Evolutionary conservation across 768 basidiomycete genomes (phyloP), one percentile per base, ranked within the genome.

Genomic region (Pleurotus tuber-regium): DNA sequence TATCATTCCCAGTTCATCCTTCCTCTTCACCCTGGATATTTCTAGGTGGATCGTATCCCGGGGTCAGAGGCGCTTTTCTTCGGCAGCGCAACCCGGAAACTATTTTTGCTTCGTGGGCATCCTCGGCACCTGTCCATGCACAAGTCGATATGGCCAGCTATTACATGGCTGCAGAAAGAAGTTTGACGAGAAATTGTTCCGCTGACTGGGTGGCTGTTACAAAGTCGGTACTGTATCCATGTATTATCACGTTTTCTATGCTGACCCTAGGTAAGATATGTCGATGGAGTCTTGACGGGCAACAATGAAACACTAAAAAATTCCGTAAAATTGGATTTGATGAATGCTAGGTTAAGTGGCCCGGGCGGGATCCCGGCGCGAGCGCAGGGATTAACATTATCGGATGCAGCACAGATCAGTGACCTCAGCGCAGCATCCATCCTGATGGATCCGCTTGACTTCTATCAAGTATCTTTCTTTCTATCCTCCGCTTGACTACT

Each of bases 131-230:
- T 2, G 76, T 79, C 0, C 68, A 79, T 43, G 74, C 77, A 1
- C 72, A 79, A 54, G 66, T 78, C 21, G 75, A 79, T 56, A 78
- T 79, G 76, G 54, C 71, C 12, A 70, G 72, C 36, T 79, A 78
- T 61, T 79, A 79, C 57, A 72, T 72, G 51, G 75, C 75, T 0
- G 76, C 75, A 1, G 76, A 78, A 52, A 69, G 76, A 25, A 76
- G 74, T 52, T 63, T 78, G 18, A 75, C 75, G 0, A 65, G 75
- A 14, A 79, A 79, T 56, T 79, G 76, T 53, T 78, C 75, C 4
- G 74, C 75, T 1, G 77, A 79, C 65, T 79, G 76, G 76, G 71
- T 75, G 43, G 71, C 73, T 3, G 72, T 78, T 8, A 78, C 76
- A 25, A 61, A 61, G 59, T 66, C 50, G 16, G 59, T 57, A 46